These are phyloP conservation scores for Boletellus ananiceps DNA, from an alignment of 768 basidiomycete genomes.

Conservation along the genomic window DNA sequence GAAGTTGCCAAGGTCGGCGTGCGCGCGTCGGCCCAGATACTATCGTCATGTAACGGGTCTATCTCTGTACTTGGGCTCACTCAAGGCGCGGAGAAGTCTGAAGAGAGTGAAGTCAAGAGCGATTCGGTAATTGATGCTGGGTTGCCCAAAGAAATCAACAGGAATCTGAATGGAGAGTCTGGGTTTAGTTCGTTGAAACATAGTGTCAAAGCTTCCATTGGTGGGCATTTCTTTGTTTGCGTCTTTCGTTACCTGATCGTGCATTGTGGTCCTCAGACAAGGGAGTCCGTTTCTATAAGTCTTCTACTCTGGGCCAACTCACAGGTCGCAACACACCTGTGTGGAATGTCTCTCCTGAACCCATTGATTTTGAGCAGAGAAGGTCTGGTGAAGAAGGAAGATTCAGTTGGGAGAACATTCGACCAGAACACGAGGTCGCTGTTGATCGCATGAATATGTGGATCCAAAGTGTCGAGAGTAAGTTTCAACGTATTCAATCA, in stretches of 20 bases:
- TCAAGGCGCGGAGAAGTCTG: slow-evolving; percentile 11
- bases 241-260: background rate
- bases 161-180: slow-evolving; percentile 29
- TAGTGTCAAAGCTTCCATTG: slow-evolving; percentile 69
- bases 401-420: slow-evolving; percentile 33
- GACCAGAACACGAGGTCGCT: slow-evolving; percentile 29
- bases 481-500: slow-evolving; percentile 27
- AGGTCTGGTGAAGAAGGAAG: slow-evolving; percentile 30
- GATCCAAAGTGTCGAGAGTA: slow-evolving; percentile 82
- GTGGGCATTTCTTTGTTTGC: slow-evolving; percentile 35
- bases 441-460: slow-evolving; percentile 73
- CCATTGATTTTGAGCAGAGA: slow-evolving; percentile 31
- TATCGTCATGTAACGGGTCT: slow-evolving; percentile 24
- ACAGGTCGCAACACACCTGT: slow-evolving; percentile 29
- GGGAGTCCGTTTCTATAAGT: slow-evolving; percentile 63
- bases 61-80: slow-evolving; percentile 11
- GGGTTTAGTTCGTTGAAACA: slow-evolving; percentile 56
- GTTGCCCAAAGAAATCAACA: slow-evolving; percentile 22
- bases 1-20: slow-evolving; percentile 29
- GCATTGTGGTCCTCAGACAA: slow-evolving; percentile 44
- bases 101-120: slow-evolving; percentile 4
- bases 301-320: slow-evolving; percentile 47
- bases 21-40: slow-evolving; percentile 26
- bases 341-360: slow-evolving; percentile 29
- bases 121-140: slow-evolving; percentile 19